Conservation (phyloP, 2,329 filamentous ascomycete species). For the Calonectria henricotiae region DNA sequence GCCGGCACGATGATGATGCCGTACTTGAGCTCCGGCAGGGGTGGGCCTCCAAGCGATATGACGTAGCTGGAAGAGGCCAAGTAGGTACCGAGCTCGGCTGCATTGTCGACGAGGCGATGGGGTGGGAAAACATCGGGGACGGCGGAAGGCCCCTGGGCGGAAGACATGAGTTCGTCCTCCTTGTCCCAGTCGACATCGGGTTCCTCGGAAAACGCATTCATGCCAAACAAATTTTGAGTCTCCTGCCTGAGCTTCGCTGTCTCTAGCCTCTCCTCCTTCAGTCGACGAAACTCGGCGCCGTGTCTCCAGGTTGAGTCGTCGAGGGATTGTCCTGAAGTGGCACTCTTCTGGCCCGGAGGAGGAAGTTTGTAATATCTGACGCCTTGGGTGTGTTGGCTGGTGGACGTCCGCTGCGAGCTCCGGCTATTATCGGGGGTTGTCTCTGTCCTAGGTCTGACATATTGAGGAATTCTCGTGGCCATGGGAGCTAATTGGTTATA, state of each 20-base stretch:
- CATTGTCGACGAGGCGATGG: neutral
- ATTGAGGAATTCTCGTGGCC: neutral
- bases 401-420: neutral
- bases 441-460: neutral
- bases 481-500: neutral
- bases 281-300: constrained; percentile 1
- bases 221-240: constrained; percentile 5
- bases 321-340: neutral
- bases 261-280: constrained; percentile 6
- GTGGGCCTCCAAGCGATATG: constrained; percentile 17
- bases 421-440: neutral
- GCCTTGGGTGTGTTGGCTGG: neutral
- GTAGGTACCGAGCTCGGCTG: constrained; percentile 21
- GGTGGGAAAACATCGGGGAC: constrained; percentile 15
- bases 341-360: neutral
- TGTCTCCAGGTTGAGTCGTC: constrained; percentile 18
- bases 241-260: neutral
- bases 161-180: neutral
- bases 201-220: constrained; percentile 8
- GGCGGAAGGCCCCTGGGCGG: neutral
- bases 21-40: constrained; percentile 8
- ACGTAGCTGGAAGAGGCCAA: constrained; percentile 17
- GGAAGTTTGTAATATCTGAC: neutral
- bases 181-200: constrained; percentile 12
- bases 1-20: constrained; percentile 7